Percentiles rank a stretch among this genome's conserved stretches.
Evolutionary conservation across 371 early-diverging fungal genomes (phyloP).

Genomic region (Lichtheimia corymbifera): DNA sequence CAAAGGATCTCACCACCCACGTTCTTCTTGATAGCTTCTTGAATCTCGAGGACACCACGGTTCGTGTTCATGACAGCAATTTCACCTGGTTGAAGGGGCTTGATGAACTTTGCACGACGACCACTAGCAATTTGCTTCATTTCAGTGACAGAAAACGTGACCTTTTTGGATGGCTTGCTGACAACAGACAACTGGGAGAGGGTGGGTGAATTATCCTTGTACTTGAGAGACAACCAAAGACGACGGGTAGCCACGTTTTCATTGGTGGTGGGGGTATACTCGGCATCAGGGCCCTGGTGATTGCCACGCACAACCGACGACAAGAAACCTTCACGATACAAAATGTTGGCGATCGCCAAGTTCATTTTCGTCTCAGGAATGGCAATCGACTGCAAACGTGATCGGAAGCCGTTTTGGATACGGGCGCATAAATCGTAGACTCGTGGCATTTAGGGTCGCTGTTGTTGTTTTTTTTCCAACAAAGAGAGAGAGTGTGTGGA

Average conservation of each 20-base stretch:
- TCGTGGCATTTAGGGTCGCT: conserved; percentile 62
- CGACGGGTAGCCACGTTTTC: conserved; percentile 86
- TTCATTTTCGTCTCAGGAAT: conserved; percentile 92
- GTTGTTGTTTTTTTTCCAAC: not conserved
- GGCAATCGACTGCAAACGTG: conserved; percentile 78
- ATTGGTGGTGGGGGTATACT: conserved; percentile 75
- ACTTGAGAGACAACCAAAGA: conserved; percentile 93
- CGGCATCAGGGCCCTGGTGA: conserved; percentile 69
- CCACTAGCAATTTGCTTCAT: conserved; percentile 74
- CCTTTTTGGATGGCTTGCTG: conserved; percentile 81
- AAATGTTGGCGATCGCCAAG: conserved; percentile 78
- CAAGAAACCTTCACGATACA: conserved; percentile 93
- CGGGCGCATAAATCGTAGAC: conserved; percentile 91
- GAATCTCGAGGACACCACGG: conserved; percentile 89
- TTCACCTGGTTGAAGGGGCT: conserved; percentile 88
- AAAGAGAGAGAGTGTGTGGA: not conserved
- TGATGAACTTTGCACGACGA: conserved; percentile 70
- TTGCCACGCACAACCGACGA: conserved; percentile 80
- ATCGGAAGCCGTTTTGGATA: conserved; percentile 88
- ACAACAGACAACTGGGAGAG: conserved; percentile 72
- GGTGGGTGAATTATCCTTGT: conserved; percentile 84
- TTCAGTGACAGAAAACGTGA: conserved; percentile 81
- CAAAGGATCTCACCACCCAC: conserved; percentile 91
- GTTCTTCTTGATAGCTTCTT: conserved; percentile 84
- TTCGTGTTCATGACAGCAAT: conserved; percentile 87